A percentile compares a stretch with the other conserved stretches of the same genome.
Evolutionary conservation across 2,329 filamentous ascomycete genomes (phyloP).

Genomic region (Sphaerulina vaccinii): DNA sequence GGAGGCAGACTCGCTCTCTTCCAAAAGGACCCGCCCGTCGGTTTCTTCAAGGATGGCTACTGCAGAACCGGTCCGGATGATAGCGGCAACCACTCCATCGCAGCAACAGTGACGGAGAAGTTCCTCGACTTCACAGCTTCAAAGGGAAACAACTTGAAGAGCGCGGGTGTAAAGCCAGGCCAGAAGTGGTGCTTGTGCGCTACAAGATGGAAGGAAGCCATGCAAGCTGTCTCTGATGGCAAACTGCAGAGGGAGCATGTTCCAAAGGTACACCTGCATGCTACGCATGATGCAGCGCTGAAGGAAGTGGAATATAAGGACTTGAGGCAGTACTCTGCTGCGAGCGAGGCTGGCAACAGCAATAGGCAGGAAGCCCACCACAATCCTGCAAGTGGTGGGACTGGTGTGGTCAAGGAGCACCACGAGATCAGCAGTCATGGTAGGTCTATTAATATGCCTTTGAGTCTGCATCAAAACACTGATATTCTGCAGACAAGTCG

Average conservation of each 20-base stretch:
- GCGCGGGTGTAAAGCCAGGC: slow-evolving; percentile 10
- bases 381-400: slow-evolving; percentile 13
- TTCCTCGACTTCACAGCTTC: slow-evolving; percentile 21
- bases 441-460: background rate
- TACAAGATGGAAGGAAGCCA: slow-evolving; percentile 18
- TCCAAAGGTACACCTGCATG: slow-evolving; percentile 21
- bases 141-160: slow-evolving; percentile 13
- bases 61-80: slow-evolving; percentile 20
- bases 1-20: slow-evolving; percentile 21
- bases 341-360: slow-evolving; percentile 19
- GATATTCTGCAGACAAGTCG: slow-evolving; percentile 4
- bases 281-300: slow-evolving; percentile 20
- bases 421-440: slow-evolving; percentile 22
- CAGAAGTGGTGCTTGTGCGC: slow-evolving; percentile 20
- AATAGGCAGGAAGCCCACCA: slow-evolving; percentile 22
- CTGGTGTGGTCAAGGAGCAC: slow-evolving; percentile 22
- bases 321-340: slow-evolving; percentile 22
- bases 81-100: slow-evolving; percentile 20
- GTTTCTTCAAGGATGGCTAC: slow-evolving; percentile 24
- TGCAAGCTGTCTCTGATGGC: slow-evolving; percentile 18
- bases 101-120: slow-evolving; percentile 19
- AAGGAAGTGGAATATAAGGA: slow-evolving; percentile 21
- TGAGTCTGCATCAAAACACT: background rate
- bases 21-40: slow-evolving; percentile 19
- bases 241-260: slow-evolving; percentile 18